Evolutionary conservation across 1,139 yeast genomes (phyloP), one percentile per base, ranked within the genome.

Genomic region (Geotrichum macrosporum): DNA sequence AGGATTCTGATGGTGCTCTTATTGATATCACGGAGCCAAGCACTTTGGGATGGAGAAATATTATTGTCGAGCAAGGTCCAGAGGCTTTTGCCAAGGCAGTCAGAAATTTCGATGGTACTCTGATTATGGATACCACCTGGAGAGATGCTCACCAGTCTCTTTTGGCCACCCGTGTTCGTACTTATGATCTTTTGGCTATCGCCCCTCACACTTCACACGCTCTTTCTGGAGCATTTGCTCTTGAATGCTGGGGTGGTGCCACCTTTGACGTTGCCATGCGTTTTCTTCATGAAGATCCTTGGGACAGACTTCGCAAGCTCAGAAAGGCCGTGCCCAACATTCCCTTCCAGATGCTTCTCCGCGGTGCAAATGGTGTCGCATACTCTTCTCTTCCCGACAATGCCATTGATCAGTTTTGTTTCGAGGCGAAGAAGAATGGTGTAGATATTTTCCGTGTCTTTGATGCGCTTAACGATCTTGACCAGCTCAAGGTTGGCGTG

Each of bases 191-290:
- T 62, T 73, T 83, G 50, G 85, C 88, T 56, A 86, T 94, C 71
- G 98, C 98, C 20, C 92, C 89, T 50, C 79, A 94, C 46, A 92
- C 99, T 27, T 86, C 96, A 2, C 81, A 84, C 64, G 98, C 96
- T 18, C 71, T 88, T 59, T 71, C 84, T 54, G 94, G 94, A 51
- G 94, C 95, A 1, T 94, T 87, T 68, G 94, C 98, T 13, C 74
- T 92, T 48, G 99, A 92, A 73, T 92, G 97, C 74, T 92, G 99
- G 99, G 99, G 99, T 71, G 99, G 99, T 70, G 98, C 99, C 49
- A 92, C 99, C 29, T 92, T 92, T 63, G 99, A 92, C 65, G 98
- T 92, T 48, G 85, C 96, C 52, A 89, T 92, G 97, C 80, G 98
- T 70, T 94, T 94, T 76, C 76, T 92, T 62, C 89, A 89, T 67